Evolutionary conservation across 2,329 filamentous ascomycete species (phyloP).

Genomic region (Parafenestella ontariensis): DNA sequence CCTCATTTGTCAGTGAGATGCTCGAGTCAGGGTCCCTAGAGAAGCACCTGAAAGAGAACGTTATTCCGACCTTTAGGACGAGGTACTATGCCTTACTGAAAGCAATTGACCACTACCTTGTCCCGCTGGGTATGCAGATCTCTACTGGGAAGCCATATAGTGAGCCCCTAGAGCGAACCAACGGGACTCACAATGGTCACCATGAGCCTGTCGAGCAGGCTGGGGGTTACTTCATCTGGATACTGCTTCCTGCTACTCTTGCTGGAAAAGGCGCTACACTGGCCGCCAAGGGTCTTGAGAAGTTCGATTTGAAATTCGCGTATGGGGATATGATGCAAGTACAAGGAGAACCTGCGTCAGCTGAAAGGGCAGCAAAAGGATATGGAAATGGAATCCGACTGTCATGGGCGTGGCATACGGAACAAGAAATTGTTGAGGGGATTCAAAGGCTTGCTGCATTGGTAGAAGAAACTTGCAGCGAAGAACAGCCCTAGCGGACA

Average conservation of each 20-base stretch:
- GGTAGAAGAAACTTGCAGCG: background rate
- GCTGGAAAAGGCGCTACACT: conserved; percentile 56
- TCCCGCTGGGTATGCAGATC: conserved; percentile 64
- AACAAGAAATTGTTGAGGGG: conserved; percentile 18
- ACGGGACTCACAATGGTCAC: background rate
- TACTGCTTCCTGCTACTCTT: conserved; percentile 63
- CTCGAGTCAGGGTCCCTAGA: conserved; percentile 57
- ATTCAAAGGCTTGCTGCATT: conserved; percentile 13
- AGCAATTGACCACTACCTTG: conserved; percentile 64
- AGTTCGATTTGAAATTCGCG: conserved; percentile 70
- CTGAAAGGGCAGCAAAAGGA: conserved; percentile 7
- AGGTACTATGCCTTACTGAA: conserved; percentile 61
- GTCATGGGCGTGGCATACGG: conserved; percentile 22
- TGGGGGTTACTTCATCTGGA: conserved; percentile 84
- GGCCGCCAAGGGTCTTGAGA: conserved; percentile 59
- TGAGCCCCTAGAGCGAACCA: background rate
- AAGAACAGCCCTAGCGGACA: background rate
- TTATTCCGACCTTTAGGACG: conserved; percentile 61
- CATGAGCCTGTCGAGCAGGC: conserved; percentile 56
- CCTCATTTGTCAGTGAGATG: conserved; percentile 60
- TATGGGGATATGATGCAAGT: conserved; percentile 70
- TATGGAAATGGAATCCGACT: conserved; percentile 20
- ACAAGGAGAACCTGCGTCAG: conserved; percentile 27
- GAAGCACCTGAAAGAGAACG: conserved; percentile 55
- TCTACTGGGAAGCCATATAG: conserved; percentile 18